Base-by-base conservation (phyloP, 2,329 filamentous ascomycete genomes). In the Fusarium pilosicola region DNA sequence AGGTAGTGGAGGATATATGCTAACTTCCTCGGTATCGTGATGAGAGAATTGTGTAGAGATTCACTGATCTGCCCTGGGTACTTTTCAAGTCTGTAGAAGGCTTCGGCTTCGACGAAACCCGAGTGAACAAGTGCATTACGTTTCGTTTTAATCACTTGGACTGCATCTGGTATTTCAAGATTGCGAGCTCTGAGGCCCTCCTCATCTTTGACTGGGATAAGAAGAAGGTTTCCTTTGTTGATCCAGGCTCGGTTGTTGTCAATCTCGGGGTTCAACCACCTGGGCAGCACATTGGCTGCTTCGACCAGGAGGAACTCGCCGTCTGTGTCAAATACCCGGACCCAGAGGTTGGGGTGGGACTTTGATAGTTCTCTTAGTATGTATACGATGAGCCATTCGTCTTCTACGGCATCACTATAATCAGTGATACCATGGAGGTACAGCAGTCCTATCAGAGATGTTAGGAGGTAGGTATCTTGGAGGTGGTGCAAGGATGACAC, bases 371-470 rank as follows among this genome's bases (percentile, higher is more conserved):
- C 92, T 49, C 93, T 90, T 36, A 99, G 86, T 10, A 98, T 85
- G 83, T 95, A 97, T 26, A 98, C 95, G 68, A 98, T 92, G 11
- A 98, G 88, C 97, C 96, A 99, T 84, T 99, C 97, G 77, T 99
- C 96, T 79, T 97, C 96, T 8, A 98, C 91, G 0, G 95, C 96
- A 82, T 99, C 97, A 14, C 96, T 95, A 78, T 95, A 98, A 80
- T 96, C 93, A 2, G 94, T 96, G 58, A 87, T 86, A 26, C 96
- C 96, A 71, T 90, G 88, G 11, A 99, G 87, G 72, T 91, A 91
- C n/a, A 86, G 79, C 14, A 90, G 79, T 3, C 86, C 88, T 88
- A 22, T 24, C 18, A 45, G 45, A 51, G 12, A 32, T 11, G 32
- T 74, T 22, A 74, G 54, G 11, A 39, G 22, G 14, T 45, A 48